Evolutionary conservation across 2,329 filamentous ascomycete genomes (phyloP).

Genomic region (Thelonectria rubi): DNA sequence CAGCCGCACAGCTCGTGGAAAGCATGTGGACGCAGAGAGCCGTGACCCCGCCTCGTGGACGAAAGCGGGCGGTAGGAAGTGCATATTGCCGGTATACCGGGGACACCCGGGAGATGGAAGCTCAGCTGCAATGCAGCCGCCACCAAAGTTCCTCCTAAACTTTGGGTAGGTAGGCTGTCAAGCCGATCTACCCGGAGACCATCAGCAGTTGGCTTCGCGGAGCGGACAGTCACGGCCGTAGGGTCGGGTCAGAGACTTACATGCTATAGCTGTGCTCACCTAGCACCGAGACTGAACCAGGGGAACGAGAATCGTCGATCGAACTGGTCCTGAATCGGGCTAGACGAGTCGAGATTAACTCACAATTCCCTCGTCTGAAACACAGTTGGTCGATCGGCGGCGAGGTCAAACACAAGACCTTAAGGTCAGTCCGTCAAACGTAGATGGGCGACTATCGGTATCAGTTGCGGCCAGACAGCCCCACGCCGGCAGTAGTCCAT

Average conservation of each 20-base stretch:
- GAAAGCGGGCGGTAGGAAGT: not conserved
- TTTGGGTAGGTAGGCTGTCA: not conserved
- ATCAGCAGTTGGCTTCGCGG: too few species aligned
- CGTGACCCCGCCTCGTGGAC: not conserved
- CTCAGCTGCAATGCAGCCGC: not conserved
- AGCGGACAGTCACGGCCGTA: too few species aligned
- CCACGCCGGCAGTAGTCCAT: not conserved
- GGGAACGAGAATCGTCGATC: not conserved
- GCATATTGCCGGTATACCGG: too few species aligned
- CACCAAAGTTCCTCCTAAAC: not conserved
- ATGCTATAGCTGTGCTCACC: too few species aligned
- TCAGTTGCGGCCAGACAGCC: not conserved
- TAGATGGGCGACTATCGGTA: not conserved
- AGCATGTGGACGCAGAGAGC: too few species aligned
- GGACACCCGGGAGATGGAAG: not conserved
- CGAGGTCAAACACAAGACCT: not conserved
- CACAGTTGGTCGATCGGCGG: not conserved
- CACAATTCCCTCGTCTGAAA: not conserved
- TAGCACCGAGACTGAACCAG: too few species aligned
- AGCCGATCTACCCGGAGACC: not conserved
- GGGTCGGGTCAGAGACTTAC: too few species aligned
- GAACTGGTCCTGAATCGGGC: not conserved
- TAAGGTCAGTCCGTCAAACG: not conserved
- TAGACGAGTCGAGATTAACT: not conserved
- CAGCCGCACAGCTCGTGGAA: too few species aligned